Conservation (phyloP, 1,284 basidiomycete genomes). For the Cryptococcus jaspeensis region DNA sequence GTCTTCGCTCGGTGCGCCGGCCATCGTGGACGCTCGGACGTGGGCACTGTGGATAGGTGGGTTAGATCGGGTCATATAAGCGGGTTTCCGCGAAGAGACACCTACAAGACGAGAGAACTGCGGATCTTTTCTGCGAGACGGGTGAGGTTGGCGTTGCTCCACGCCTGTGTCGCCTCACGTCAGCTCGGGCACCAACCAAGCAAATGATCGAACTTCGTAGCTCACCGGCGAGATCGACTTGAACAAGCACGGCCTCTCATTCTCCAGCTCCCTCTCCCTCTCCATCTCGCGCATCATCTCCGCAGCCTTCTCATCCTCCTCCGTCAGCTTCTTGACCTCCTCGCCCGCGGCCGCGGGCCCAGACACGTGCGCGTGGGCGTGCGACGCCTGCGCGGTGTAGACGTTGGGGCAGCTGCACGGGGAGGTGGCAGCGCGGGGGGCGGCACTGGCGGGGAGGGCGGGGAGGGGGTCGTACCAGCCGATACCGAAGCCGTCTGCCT, state of each 20-base stretch:
- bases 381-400: conserved; percentile 6
- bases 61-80: background rate
- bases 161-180: conserved; percentile 62
- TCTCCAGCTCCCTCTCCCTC: conserved; percentile 63
- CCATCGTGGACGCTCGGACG: conserved; percentile 76
- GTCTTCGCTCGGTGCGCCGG: conserved; percentile 65
- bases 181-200: background rate
- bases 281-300: conserved; percentile 32
- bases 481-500: conserved; percentile 93
- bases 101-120: conserved; percentile 86
- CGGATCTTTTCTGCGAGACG: conserved; percentile 92
- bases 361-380: conserved; percentile 7
- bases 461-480: conserved; percentile 60
- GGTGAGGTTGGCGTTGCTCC: conserved; percentile 88
- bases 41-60: conserved; percentile 62
- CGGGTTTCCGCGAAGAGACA: conserved; percentile 7
- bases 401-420: conserved; percentile 5
- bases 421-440: conserved; percentile 13
- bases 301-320: conserved; percentile 15
- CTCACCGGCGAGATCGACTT: conserved; percentile 88
- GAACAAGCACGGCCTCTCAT: conserved; percentile 88
- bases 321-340: background rate
- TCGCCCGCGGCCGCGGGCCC: conserved; percentile 1
- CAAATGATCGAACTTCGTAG: conserved; percentile 6
- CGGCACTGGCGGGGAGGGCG: conserved; percentile 6